These are phyloP conservation scores for Parmales sp. DNA, from an alignment of 108 stramenopile genomes.

Conservation along the genomic window DNA sequence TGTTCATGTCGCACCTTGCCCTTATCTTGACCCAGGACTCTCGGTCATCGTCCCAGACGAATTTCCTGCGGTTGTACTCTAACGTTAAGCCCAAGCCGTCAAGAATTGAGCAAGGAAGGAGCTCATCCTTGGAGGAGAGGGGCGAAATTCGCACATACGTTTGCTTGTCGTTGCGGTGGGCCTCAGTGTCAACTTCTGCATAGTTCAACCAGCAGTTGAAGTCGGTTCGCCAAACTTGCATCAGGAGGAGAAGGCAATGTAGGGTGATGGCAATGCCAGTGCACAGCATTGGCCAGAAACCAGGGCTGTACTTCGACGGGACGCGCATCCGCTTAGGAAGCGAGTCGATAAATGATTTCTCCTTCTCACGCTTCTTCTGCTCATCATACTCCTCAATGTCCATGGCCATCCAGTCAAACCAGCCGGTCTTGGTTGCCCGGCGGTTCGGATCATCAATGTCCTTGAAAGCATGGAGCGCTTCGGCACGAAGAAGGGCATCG, in stretches of 20 bases:
- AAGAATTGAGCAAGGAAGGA: constrained; percentile 52
- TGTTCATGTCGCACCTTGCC: constrained; percentile 64
- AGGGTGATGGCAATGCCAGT: constrained; percentile 58
- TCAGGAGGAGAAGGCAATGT: constrained; percentile 71
- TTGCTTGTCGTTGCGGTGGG: not conserved
- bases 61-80: constrained; percentile 83
- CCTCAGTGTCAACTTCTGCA: constrained; percentile 38
- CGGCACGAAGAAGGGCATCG: constrained; percentile 58
- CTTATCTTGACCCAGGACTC: constrained; percentile 69
- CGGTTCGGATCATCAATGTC: constrained; percentile 71
- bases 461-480: constrained; percentile 58
- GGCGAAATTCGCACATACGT: constrained; percentile 57
- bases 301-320: constrained; percentile 57
- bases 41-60: constrained; percentile 47
- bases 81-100: constrained; percentile 73
- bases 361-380: constrained; percentile 65
- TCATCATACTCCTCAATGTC: constrained; percentile 77
- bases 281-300: constrained; percentile 63
- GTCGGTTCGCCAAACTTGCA: constrained; percentile 87
- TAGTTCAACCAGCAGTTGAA: constrained; percentile 83
- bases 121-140: constrained; percentile 49
- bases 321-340: constrained; percentile 67
- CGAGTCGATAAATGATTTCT: constrained; percentile 52
- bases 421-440: constrained; percentile 46
- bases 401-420: constrained; percentile 75